Conservation (phyloP, 129 eudicot species). For the Rutidosis leptorrhynchoides region DNA sequence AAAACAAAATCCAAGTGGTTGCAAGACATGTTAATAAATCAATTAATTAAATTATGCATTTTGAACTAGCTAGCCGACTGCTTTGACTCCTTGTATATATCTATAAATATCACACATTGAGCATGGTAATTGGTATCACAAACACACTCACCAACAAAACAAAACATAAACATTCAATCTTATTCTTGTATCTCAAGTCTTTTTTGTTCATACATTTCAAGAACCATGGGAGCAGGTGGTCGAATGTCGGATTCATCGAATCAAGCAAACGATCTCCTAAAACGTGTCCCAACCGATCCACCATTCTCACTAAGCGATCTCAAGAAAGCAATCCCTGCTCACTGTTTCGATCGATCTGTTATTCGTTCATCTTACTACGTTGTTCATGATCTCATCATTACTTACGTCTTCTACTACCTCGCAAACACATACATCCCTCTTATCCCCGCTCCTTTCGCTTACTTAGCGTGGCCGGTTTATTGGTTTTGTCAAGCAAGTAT, state of each 20-base stretch:
- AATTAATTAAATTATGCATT: not conserved
- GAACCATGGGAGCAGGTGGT: not conserved
- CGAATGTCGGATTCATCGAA: not conserved
- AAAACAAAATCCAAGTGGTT: not conserved
- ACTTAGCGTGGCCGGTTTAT: constrained; percentile 19
- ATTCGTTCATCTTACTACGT: not conserved
- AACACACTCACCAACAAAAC: not conserved
- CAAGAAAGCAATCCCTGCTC: constrained; percentile 3
- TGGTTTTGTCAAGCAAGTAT: constrained; percentile 21
- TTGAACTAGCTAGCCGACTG: not conserved
- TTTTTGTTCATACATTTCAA: too few species aligned
- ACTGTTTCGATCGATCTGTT: not conserved
- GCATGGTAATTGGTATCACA: not conserved
- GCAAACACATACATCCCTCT: constrained; percentile 3
- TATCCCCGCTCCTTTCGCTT: not conserved
- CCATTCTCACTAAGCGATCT: not conserved
- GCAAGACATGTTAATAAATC: not conserved
- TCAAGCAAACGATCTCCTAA: not conserved
- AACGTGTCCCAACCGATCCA: not conserved
- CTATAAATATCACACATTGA: too few species aligned
- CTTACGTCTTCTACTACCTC: not conserved
- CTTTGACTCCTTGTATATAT: not conserved
- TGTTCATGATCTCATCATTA: not conserved
- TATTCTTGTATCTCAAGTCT: too few species aligned
- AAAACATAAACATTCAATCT: not conserved